Conservation (phyloP, 164 flowering plant genomes). For the Chloranthus sessilifolius region DNA sequence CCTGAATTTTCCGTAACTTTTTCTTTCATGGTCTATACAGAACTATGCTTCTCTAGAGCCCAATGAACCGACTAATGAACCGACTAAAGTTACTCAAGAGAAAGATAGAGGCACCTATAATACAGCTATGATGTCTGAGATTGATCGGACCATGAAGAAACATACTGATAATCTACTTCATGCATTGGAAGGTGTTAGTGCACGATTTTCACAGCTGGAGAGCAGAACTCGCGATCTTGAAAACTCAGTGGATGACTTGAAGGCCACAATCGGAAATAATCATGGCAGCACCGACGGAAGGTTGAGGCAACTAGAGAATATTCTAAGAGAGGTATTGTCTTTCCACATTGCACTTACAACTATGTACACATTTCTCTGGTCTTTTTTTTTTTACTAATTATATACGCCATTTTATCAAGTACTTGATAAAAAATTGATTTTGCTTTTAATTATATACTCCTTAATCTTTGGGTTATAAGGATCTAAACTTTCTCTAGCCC, state of each 20-base stretch:
- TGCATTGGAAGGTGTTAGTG: slow-evolving; percentile 71
- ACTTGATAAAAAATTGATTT: too few species aligned
- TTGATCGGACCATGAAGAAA: slow-evolving; percentile 78
- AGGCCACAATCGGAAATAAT: slow-evolving; percentile 60
- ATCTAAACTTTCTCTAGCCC: too few species aligned
- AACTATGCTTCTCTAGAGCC: slow-evolving; percentile 48
- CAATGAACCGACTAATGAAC: slow-evolving; percentile 7
- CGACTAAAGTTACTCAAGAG: slow-evolving; percentile 25
- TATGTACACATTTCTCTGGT: background rate
- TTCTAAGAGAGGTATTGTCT: slow-evolving; percentile 66
- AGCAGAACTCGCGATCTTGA: slow-evolving; percentile 70
- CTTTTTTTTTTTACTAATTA: background rate
- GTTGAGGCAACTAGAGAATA: slow-evolving; percentile 78
- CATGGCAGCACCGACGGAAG: slow-evolving; percentile 80
- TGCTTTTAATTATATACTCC: too few species aligned
- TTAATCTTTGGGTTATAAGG: too few species aligned
- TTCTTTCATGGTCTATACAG: slow-evolving; percentile 25
- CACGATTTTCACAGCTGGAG: slow-evolving; percentile 75
- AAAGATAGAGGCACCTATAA: slow-evolving; percentile 34
- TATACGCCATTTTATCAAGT: too few species aligned
- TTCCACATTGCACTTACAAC: background rate
- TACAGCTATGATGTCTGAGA: slow-evolving; percentile 46
- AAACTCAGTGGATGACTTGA: slow-evolving; percentile 73
- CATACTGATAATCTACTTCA: slow-evolving; percentile 66
- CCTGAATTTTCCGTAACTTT: background rate